Evolutionary conservation across 176 grass and related monocot species (phyloP).

Genomic region (Aegilops bicornis): DNA sequence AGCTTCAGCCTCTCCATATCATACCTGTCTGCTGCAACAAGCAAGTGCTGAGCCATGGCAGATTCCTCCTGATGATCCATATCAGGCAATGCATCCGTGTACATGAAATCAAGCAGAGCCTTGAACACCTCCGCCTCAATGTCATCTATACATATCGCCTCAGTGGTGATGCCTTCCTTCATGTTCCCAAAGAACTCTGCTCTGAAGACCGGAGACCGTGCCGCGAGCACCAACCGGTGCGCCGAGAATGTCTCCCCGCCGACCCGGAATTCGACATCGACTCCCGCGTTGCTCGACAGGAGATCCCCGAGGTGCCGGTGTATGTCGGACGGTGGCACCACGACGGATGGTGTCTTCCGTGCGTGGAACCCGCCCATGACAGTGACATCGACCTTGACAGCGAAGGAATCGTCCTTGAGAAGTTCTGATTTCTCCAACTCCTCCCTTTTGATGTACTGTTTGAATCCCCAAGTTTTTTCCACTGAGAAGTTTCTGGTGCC

Average conservation of each 20-base stretch:
- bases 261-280: not conserved
- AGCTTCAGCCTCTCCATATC: not conserved
- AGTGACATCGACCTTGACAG: not conserved
- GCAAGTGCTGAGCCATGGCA: not conserved
- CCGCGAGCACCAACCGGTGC: not conserved
- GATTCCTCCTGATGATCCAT: not conserved
- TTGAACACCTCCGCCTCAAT: constrained; percentile 22
- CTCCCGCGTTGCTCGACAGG: not conserved
- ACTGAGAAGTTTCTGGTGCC: not conserved
- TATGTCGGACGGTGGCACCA: constrained; percentile 27
- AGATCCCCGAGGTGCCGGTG: constrained; percentile 34
- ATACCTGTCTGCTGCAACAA: not conserved
- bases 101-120: not conserved
- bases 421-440: constrained; percentile 2
- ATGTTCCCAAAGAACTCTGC: not conserved
- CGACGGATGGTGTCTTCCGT: not conserved
- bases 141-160: not conserved
- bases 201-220: not conserved
- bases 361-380: not conserved
- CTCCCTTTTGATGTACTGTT: not conserved
- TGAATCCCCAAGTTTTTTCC: not conserved
- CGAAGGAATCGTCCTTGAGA: constrained; percentile 13
- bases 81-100: constrained; percentile 5
- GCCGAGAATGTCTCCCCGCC: not conserved
- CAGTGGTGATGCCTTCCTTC: not conserved